Conservation (phyloP, 2,329 filamentous ascomycete species). For the Colletotrichum camelliae region DNA sequence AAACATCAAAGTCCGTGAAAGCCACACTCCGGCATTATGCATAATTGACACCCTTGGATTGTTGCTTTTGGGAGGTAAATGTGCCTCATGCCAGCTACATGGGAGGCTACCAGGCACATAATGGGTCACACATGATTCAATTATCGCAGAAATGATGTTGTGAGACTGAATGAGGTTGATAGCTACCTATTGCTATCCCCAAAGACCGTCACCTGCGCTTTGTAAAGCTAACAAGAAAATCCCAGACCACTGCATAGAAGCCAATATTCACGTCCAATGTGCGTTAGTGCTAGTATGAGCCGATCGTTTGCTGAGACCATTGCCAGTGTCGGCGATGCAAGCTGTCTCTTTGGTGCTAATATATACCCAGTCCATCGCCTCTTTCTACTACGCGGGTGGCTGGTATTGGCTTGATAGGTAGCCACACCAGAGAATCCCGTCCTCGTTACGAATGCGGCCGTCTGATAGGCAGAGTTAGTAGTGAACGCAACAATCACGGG, state of each 20-base stretch:
- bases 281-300: neutral
- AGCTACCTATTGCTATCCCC: neutral
- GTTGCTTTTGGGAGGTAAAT: neutral
- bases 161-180: neutral
- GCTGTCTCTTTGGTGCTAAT: neutral
- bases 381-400: neutral
- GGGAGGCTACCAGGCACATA: neutral
- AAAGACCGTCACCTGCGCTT: accelerated
- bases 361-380: neutral
- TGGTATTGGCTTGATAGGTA: neutral
- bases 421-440: neutral
- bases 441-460: neutral
- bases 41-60: neutral
- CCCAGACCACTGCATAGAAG: neutral
- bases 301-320: neutral
- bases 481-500: neutral
- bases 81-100: neutral
- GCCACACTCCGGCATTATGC: neutral
- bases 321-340: neutral
- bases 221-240: neutral
- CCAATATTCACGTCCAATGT: neutral
- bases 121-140: neutral
- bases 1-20: neutral
- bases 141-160: neutral
- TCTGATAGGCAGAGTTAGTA: neutral